These are phyloP conservation scores for Ramularia endophylla DNA, from an alignment of 2,329 filamentous ascomycete species.

Conservation along the genomic window DNA sequence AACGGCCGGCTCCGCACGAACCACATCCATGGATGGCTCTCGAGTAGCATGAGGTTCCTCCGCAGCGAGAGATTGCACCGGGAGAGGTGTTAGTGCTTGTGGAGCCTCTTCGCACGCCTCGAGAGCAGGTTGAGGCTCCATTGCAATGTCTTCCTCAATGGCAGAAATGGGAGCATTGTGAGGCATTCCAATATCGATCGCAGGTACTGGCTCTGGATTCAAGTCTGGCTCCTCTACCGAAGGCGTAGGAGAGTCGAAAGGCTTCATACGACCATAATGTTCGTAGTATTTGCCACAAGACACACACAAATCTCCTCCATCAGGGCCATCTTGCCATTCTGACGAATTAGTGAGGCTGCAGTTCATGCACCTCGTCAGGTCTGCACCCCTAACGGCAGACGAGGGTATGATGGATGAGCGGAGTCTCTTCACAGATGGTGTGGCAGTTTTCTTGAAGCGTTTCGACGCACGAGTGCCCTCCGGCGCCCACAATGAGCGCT, in stretches of 20 bases:
- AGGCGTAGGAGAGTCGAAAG: constrained; percentile 19
- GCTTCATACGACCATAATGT: constrained; percentile 25
- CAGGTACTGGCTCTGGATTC: neutral
- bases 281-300: constrained; percentile 27
- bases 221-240: constrained; percentile 3
- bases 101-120: no score
- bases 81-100: no score
- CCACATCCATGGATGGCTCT: no score
- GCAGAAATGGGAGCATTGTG: neutral
- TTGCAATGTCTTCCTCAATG: no score
- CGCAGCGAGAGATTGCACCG: no score
- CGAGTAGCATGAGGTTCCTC: no score
- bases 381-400: constrained; percentile 1
- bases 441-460: neutral
- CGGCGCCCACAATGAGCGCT: constrained; percentile 18
- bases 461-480: neutral
- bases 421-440: neutral
- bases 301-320: constrained; percentile 26
- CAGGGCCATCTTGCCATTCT: constrained; percentile 23
- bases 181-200: neutral
- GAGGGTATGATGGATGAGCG: neutral
- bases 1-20: no score
- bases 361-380: constrained; percentile 22
- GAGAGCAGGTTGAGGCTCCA: no score
- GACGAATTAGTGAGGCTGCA: constrained; percentile 21